A percentile compares a stretch with the other conserved stretches of the same genome.
Evolutionary conservation across 805 yeast genomes (phyloP).

Genomic region (Candida ficus): DNA sequence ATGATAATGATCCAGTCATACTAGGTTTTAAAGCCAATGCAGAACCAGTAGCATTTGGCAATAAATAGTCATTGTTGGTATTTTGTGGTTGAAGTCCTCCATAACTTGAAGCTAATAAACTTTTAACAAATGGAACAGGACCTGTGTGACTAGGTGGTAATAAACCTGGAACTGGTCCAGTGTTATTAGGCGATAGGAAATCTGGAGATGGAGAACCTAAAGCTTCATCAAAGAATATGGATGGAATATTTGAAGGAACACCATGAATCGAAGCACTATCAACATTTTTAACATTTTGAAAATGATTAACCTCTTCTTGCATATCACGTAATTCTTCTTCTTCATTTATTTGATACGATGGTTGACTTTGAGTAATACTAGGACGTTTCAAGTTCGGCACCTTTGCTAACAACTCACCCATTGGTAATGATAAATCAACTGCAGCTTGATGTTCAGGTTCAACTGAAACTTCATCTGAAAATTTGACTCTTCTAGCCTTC

Average conservation of each 20-base stretch:
- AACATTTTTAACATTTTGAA: conserved; percentile 65
- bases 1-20: conserved; percentile 36
- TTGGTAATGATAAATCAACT: conserved; percentile 63
- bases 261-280: conserved; percentile 75
- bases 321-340: conserved; percentile 67
- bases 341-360: conserved; percentile 46
- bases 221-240: conserved; percentile 28
- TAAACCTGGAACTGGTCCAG: conserved; percentile 16
- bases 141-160: conserved; percentile 16
- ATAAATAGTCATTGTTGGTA: conserved; percentile 7
- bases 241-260: conserved; percentile 51
- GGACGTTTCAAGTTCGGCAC: conserved; percentile 28
- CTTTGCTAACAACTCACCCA: conserved; percentile 62
- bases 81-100: conserved; percentile 1
- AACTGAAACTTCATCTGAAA: conserved; percentile 52
- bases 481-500: conserved; percentile 59
- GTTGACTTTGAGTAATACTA: not conserved
- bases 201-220: conserved; percentile 16
- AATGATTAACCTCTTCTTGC: conserved; percentile 69
- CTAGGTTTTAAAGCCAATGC: conserved; percentile 28
- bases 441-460: conserved; percentile 16
- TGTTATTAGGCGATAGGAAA: conserved; percentile 26
- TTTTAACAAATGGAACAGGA: conserved; percentile 23
- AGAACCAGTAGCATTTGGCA: conserved; percentile 14
- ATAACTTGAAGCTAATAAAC: conserved; percentile 4